A percentile compares a stretch with the other conserved stretches of the same genome.
Conservation (phyloP, 1,139 yeast species). For the Chernovozyma aurita region DNA sequence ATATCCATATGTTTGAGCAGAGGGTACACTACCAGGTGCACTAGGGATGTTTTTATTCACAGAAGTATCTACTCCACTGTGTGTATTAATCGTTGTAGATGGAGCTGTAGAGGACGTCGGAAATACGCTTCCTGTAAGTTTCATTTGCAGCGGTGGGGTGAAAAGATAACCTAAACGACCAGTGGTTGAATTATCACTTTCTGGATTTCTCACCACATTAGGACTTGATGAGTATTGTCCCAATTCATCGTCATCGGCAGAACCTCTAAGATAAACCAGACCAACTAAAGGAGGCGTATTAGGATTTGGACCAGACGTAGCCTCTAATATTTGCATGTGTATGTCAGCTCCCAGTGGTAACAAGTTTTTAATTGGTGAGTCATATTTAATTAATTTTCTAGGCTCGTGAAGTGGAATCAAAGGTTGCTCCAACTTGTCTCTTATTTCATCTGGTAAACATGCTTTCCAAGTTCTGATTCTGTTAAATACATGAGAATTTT, state of each 20-base stretch:
- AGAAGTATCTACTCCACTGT: slow-evolving; percentile 3
- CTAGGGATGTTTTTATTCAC: background rate
- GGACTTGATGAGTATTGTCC: slow-evolving; percentile 63
- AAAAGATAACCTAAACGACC: slow-evolving; percentile 40
- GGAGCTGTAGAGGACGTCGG: slow-evolving; percentile 11
- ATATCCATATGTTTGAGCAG: background rate
- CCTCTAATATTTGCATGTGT: slow-evolving; percentile 76
- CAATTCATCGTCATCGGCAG: slow-evolving; percentile 70
- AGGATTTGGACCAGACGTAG: slow-evolving; percentile 68
- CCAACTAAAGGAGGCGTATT: slow-evolving; percentile 90
- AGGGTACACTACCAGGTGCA: background rate
- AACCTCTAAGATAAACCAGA: slow-evolving; percentile 76
- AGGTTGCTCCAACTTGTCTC: slow-evolving; percentile 83
- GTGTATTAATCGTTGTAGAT: background rate
- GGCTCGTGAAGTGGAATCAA: slow-evolving; percentile 48
- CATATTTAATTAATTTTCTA: slow-evolving; percentile 67
- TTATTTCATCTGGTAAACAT: slow-evolving; percentile 93
- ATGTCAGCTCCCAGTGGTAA: slow-evolving; percentile 70
- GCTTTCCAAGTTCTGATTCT: slow-evolving; percentile 98
- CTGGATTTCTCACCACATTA: slow-evolving; percentile 48
- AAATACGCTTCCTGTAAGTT: slow-evolving; percentile 29
- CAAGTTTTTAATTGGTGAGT: slow-evolving; percentile 78
- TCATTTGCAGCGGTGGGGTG: slow-evolving; percentile 46
- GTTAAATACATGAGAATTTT: slow-evolving; percentile 82
- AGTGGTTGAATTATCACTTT: slow-evolving; percentile 51